These are phyloP conservation scores for Vararia minispora DNA, from an alignment of 768 basidiomycete genomes.

Conservation along the genomic window DNA sequence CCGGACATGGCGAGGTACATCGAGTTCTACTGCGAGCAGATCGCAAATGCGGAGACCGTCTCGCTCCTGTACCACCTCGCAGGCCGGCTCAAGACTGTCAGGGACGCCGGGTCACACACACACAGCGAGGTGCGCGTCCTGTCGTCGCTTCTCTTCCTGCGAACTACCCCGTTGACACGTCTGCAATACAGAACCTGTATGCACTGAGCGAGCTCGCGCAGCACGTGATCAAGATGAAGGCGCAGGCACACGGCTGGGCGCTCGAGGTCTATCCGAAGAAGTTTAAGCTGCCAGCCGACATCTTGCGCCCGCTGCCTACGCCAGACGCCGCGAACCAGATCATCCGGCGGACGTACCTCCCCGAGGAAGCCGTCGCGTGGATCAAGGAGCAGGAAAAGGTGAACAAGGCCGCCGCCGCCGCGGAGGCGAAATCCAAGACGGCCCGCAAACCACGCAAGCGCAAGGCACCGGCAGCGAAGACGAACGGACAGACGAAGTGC, in stretches of 20 bases:
- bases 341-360: conserved; percentile 54
- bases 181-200: conserved; percentile 63
- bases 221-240: conserved; percentile 66
- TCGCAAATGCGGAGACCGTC: conserved; percentile 74
- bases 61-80: conserved; percentile 78
- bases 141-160: neutral
- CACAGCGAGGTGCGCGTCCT: conserved; percentile 50
- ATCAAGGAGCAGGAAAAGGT: conserved; percentile 38
- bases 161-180: neutral
- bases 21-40: conserved; percentile 72
- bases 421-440: conserved; percentile 35
- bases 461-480: conserved; percentile 34
- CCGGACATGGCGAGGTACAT: conserved; percentile 84
- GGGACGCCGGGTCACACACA: conserved; percentile 58
- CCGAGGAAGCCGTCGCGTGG: conserved; percentile 48
- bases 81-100: conserved; percentile 74
- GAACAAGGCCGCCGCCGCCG: conserved; percentile 10
- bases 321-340: conserved; percentile 62
- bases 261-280: conserved; percentile 74
- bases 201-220: conserved; percentile 82
- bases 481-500: conserved; percentile 41
- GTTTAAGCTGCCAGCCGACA: conserved; percentile 70
- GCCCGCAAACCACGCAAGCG: conserved; percentile 49
- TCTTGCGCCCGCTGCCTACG: conserved; percentile 61
- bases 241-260: conserved; percentile 57